Conservation (phyloP, 2,329 filamentous ascomycete species). For the Ascochyta rabiei region DNA sequence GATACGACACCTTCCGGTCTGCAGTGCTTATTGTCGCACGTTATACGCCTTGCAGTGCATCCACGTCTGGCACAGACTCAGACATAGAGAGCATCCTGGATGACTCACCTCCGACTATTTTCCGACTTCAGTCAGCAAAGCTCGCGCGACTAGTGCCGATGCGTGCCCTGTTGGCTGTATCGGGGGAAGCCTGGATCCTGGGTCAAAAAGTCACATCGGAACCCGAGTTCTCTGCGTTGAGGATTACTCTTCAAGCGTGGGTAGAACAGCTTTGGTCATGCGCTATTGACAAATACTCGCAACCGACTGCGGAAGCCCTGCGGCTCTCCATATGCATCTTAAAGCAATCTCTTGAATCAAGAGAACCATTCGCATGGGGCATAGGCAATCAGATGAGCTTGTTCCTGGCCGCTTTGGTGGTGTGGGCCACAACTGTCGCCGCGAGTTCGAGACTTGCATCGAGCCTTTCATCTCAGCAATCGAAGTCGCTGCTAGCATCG, state of each 20-base stretch:
- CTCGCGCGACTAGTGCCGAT: slow-evolving; percentile 49
- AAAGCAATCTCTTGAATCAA: slow-evolving; percentile 31
- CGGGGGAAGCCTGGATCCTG: slow-evolving; percentile 55
- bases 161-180: slow-evolving; percentile 51
- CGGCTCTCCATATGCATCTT: slow-evolving; percentile 3
- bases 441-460: slow-evolving; percentile 24
- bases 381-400: slow-evolving; percentile 44
- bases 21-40: slow-evolving; percentile 45
- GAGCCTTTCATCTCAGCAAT: not conserved
- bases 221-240: slow-evolving; percentile 41
- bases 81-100: slow-evolving; percentile 36
- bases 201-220: slow-evolving; percentile 48
- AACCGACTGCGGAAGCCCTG: slow-evolving; percentile 32
- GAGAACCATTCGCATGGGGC: slow-evolving; percentile 23
- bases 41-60: slow-evolving; percentile 32
- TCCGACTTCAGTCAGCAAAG: slow-evolving; percentile 45
- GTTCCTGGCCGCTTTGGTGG: slow-evolving; percentile 43
- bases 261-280: slow-evolving; percentile 36
- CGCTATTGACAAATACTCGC: slow-evolving; percentile 7
- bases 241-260: slow-evolving; percentile 46
- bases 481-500: not conserved
- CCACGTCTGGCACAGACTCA: slow-evolving; percentile 19
- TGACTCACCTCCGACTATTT: slow-evolving; percentile 24
- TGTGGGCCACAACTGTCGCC: slow-evolving; percentile 44
- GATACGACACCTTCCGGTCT: slow-evolving; percentile 46